phyloP scores from a whole-genome alignment of 345 rosid species.

The Psidium guajava region DNA sequence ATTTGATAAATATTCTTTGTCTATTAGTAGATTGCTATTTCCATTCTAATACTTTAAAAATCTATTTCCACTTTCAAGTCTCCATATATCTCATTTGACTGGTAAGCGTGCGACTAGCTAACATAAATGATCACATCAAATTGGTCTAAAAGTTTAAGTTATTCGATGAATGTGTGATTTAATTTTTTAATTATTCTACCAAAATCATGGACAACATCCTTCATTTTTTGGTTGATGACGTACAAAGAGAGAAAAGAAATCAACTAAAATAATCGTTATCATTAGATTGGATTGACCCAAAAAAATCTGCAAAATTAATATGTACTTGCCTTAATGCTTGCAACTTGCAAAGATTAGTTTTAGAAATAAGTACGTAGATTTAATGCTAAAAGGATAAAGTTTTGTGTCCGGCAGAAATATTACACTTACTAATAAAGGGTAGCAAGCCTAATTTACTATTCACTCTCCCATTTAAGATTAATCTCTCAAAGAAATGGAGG shows the following conservation, averaged over 20 bases:
- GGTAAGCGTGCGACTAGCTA: not conserved
- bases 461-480: not conserved
- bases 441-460: too few relatives aligned
- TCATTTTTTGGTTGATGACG: not conserved
- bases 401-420: too few relatives aligned
- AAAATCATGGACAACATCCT: not conserved
- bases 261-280: not conserved
- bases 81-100: not conserved
- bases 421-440: too few relatives aligned
- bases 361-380: not conserved
- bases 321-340: not conserved
- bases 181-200: too few relatives aligned
- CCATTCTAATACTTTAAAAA: not conserved
- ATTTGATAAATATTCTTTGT: not conserved
- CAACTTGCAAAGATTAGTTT: not conserved
- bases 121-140: not conserved
- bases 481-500: not conserved
- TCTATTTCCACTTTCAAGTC: not conserved
- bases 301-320: not conserved
- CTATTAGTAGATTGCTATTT: not conserved
- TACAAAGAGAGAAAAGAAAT: not conserved
- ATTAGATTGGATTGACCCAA: not conserved
- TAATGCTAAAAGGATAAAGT: not conserved
- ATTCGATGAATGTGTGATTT: too few relatives aligned
- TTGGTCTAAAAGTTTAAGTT: too few relatives aligned